phyloP scores from a whole-genome alignment of 2,329 filamentous ascomycete genomes.

The Neoscytalidium dimidiatum region DNA sequence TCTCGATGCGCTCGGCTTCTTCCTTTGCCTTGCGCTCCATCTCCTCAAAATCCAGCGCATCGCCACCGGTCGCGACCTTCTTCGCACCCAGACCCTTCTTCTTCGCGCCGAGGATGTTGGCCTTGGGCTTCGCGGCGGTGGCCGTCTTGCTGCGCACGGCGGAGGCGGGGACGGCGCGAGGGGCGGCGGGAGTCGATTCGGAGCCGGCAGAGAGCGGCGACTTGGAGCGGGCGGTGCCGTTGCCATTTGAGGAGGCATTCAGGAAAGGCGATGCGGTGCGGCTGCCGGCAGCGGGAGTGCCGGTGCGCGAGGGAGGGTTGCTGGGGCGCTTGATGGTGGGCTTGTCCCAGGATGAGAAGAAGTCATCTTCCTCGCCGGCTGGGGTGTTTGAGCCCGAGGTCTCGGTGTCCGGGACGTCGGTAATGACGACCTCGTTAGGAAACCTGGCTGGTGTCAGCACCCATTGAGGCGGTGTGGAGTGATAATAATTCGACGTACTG shows the following conservation, averaged over 20 bases:
- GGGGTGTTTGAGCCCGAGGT: slow-evolving; percentile 71
- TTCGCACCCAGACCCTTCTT: slow-evolving; percentile 59
- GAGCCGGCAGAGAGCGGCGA: slow-evolving; percentile 68
- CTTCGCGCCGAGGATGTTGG: slow-evolving; percentile 82
- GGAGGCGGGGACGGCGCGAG: slow-evolving; percentile 74
- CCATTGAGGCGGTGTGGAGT: slow-evolving; percentile 25
- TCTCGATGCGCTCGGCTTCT: slow-evolving; percentile 93
- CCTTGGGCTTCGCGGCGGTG: slow-evolving; percentile 70
- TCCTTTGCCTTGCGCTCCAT: slow-evolving; percentile 97
- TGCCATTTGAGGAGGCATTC: slow-evolving; percentile 67
- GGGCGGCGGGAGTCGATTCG: slow-evolving; percentile 56
- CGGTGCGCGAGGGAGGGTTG: slow-evolving; percentile 86
- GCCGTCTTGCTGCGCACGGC: slow-evolving; percentile 74
- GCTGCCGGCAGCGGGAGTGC: slow-evolving; percentile 78
- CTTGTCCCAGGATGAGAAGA: slow-evolving; percentile 99
- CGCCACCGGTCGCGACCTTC: slow-evolving; percentile 69
- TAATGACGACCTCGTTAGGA: slow-evolving; percentile 82
- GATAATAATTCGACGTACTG: slow-evolving; percentile 60
- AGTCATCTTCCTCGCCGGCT: slow-evolving; percentile 87
- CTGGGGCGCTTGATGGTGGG: slow-evolving; percentile 95
- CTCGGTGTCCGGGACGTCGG: slow-evolving; percentile 64
- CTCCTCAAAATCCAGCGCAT: slow-evolving; percentile 82
- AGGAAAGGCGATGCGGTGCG: slow-evolving; percentile 90
- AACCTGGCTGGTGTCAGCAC: slow-evolving; percentile 58
- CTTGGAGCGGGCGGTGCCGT: slow-evolving; percentile 67